These are phyloP conservation scores for Olyra latifolia DNA, from an alignment of 176 grass and related monocot species.

Conservation along the genomic window DNA sequence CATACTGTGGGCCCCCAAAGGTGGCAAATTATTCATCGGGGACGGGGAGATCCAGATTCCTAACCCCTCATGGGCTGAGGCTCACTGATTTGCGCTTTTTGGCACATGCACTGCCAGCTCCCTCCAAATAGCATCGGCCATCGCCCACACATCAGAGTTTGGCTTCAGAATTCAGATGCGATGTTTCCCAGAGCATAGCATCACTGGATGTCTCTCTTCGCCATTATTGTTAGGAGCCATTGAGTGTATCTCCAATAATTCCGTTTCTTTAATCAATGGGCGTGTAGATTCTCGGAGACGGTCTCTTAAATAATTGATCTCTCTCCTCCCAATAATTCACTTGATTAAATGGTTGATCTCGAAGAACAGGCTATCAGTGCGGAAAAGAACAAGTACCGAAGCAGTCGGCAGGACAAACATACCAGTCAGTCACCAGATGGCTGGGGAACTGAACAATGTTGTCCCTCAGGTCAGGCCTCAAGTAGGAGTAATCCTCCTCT, in stretches of 20 bases:
- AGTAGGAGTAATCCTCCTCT: neutral
- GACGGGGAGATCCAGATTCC: conserved; percentile 8
- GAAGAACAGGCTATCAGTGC: conserved; percentile 2
- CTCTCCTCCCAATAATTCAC: conserved; percentile 30
- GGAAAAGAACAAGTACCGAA: neutral
- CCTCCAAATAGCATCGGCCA: neutral
- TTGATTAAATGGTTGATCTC: neutral
- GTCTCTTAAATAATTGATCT: neutral
- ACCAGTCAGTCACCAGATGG: no score
- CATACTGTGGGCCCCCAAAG: neutral
- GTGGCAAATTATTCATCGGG: neutral
- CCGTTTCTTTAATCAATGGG: neutral
- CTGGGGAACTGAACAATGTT: no score
- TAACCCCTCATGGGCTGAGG: neutral
- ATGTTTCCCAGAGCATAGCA: neutral
- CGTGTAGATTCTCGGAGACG: neutral
- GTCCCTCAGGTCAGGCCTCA: no score
- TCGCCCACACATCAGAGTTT: neutral
- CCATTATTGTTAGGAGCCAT: neutral
- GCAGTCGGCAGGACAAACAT: no score
- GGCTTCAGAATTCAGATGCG: neutral
- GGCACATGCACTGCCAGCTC: conserved; percentile 25
- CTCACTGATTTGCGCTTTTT: neutral
- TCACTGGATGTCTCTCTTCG: neutral
- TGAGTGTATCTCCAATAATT: conserved; percentile 32